Base-by-base conservation (phyloP, 2,329 filamentous ascomycete genomes). In the Elsinoe ampelina region DNA sequence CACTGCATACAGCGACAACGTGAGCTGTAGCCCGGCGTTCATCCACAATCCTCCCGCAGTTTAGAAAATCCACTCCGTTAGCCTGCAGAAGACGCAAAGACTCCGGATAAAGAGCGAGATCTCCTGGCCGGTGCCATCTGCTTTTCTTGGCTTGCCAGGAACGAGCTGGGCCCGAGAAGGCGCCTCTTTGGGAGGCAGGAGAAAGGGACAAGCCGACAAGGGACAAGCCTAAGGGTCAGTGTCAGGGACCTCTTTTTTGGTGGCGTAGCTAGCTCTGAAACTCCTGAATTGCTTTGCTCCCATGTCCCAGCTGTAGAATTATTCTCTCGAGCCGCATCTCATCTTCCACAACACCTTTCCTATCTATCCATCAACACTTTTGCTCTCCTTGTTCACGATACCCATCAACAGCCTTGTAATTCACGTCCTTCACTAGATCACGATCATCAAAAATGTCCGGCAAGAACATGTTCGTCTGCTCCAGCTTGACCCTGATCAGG, bases 391-490 rank as follows among this genome's bases (percentile, higher is more conserved):
- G 11, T 45, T 50, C 19, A 30, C 58, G 54, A 60, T 60, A 57
- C 48, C 55, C 57, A 38, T 54, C 45, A 35, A 54, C 55, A 19
- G 36, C 54, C 19, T 45, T 50, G 43, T 58, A 45, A 45, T 45
- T 13, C 17, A 45, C 20, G 41, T 45, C 41, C 5, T 22, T 45
- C 41, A 12, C 41, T 45, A 45, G 41, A 45, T 35, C 30, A 26
- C 42, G 43, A 41, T 43, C 54, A 48, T 20, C 50, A 15, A 34
- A 58, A 58, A 57, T 50, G 13, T 48, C 59, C 39, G 50, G 55
- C 55, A 61, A 61, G 58, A 45, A 61, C 54, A 59, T 61, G 59
- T 61, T 41, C 55, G 59, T 54, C 15, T 11, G 11, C 52, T 35
- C 45, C 15, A 30, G 22, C 17, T 50, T 26, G 41, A 50, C 45